Evolutionary conservation across 1,284 basidiomycete genomes (phyloP), one percentile per base, ranked within the genome.

Genomic region (Athelia psychrophila): DNA sequence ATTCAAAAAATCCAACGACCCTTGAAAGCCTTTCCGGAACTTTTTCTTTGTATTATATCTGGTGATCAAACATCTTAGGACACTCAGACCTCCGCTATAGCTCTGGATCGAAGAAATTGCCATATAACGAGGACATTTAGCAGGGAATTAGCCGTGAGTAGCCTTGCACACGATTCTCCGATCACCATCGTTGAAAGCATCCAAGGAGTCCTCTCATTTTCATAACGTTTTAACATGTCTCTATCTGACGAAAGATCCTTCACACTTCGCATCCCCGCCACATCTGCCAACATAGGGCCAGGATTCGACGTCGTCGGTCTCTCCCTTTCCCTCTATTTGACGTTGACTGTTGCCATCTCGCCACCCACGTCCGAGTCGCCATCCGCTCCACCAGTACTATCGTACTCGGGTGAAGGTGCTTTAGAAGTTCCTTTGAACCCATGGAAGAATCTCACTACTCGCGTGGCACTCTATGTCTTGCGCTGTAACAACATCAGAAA

Each of bases 221-320:
- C 33, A 35, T 10, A 35, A 35, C 10, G 10, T 35, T 22, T n/a
- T 9, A n/a, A 6, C 38, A 42, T 42, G 38, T 42, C 38, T n/a
- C n/a, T 18, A 9, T 42, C 38, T n/a, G 38, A 42, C 16, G 38
- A 8, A n/a, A 8, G 44, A n/a, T 46, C 44, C 20, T 81, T 88
- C 67, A 76, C 72, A 46, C 93, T 99, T 70, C 81, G 79, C 60
- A 91, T 99, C 49, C 96, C 96, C 9, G 94, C 94, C 20, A 98
- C 96, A 1, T 96, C 95, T 53, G 96, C 96, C 58, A 99, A 99
- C 77, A 95, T 99, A 64, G 96, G 96, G 2, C 97, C 97, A 23
- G 97, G 97, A 13, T 99, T 99, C 70, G 97, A 99, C 69, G 97
- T 99, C 54, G 93, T 98, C 58, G 97, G 97, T 19, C 88, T 99